Evolutionary conservation across 129 eudicot species (phyloP), one percentile per base, ranked within the genome.

Genomic region (Artemisia tridentata): DNA sequence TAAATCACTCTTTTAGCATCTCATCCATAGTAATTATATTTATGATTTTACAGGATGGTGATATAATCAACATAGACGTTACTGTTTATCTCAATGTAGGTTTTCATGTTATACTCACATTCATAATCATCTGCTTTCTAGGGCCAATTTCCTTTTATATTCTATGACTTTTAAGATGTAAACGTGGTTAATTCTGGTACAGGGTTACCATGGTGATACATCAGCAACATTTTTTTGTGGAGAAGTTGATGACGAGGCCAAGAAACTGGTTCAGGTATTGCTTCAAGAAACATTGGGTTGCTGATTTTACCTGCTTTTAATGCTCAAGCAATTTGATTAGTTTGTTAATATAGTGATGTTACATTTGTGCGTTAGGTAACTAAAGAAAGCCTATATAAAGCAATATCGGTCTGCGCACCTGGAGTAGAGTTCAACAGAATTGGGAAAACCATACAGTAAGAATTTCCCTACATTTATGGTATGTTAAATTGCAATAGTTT

Each of bases 131-230:
- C 61, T 57, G 50, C 73, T n/a, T 19, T 75, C 59, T 54, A 16
- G 38, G 67, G 29, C 25, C n/a, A 45, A 0, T 23, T n/a, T 73
- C 14, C 14, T 73, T 8, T 14, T 14, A 29, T 19, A 29, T 34
- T 63, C 45, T 63, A 1, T 4, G 31, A 61, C 16, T 21, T 2
- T 51, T 18, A 25, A 63, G 45, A 7, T 7, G 45, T 8, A 38
- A 38, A 10, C 80, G 61, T 6, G 41, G 27, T 63, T 16, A 16
- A 64, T 47, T 27, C 57, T 63, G 34, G 17, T 68, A 53, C 87
- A 92, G 98, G 98, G 96, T 76, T 89, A 92, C 85, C 98, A 92
- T 74, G 98, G 98, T 72, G 98, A 92, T 72, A 92, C 98, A 66
- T 92, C 98, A 20, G 90, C 91, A 47, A 89, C 95, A 51, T 92